Evolutionary conservation across 257 asterid genomes (phyloP), one percentile per base, ranked within the genome.

Genomic region (Echium plantagineum): DNA sequence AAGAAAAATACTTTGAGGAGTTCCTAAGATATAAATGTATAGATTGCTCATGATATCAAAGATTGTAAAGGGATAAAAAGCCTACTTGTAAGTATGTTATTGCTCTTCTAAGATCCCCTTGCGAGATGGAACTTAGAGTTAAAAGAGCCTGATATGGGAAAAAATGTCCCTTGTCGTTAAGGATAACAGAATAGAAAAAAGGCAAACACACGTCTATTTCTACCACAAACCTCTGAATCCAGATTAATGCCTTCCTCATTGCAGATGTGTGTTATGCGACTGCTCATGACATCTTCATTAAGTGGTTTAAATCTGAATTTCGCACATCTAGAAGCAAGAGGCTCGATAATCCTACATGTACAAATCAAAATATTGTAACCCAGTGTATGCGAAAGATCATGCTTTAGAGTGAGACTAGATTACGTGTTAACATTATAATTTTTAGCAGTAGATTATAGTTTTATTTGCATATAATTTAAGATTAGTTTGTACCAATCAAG

Each of bases 281-380:
- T 79, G 65, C 76, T 79, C 98, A 85, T 88, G 67, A 88, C 77
- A 19, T 88, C 94, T 77, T 88, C 94, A 8, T 95, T 81, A 42
- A 91, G 96, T 59, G 98, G 94, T 81, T 88, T 91, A 84, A 91
- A 91, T 73, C 98, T 82, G 77, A 88, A 91, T 70, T 91, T 91
- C 1, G 98, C 97, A 75, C 97, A 91, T 81, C 98, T 82, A 63
- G 98, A 91, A 62, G 96, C 95, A 62, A 88, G 98, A 55, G 98
- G 97, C 77, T 91, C 98, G 58, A 91, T 88, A 61, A 91, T 88
- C 79, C 97, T 91, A 78, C 51, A 68, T 20, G 66, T 58, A 55
- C 38, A 35, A 18, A 55, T 56, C 30, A 57, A 22, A 9, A 56
- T 24, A 56, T 22, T 7, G 8, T 56, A 17, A 18, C 6, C 20